Evolutionary conservation across 1,139 yeast species (phyloP).

Genomic region (Yamadazyma dendronema): DNA sequence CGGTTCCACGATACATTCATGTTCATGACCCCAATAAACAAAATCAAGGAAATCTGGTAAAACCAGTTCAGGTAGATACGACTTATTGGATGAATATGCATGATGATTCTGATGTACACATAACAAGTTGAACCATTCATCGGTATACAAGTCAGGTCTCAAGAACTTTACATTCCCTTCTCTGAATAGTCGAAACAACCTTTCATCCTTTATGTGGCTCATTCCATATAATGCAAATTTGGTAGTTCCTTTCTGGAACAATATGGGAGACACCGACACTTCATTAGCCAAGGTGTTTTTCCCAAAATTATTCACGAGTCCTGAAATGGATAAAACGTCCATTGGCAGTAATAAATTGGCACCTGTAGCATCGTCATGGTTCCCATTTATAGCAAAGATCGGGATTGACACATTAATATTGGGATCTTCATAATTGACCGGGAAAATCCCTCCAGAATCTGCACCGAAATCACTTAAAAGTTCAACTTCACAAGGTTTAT

Average conservation of each 20-base stretch:
- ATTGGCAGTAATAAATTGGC: constrained; percentile 82
- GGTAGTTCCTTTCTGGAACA: constrained; percentile 79
- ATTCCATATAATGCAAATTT: constrained; percentile 85
- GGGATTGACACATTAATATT: constrained; percentile 90
- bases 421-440: constrained; percentile 86
- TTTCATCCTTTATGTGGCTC: constrained; percentile 85
- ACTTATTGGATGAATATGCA: constrained; percentile 77
- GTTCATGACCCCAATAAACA: constrained; percentile 97
- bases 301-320: constrained; percentile 88
- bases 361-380: constrained; percentile 97
- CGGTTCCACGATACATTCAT: constrained; percentile 83
- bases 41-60: constrained; percentile 80
- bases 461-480: constrained; percentile 74
- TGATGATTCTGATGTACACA: constrained; percentile 91
- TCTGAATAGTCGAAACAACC: constrained; percentile 78
- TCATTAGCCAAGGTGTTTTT: constrained; percentile 73
- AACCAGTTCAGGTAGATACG: constrained; percentile 80
- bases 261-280: constrained; percentile 72
- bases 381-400: constrained; percentile 89
- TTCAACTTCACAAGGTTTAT: constrained; percentile 84
- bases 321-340: constrained; percentile 79
- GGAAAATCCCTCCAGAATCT: constrained; percentile 58
- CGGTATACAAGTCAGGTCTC: constrained; percentile 59
- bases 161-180: constrained; percentile 78
- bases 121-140: constrained; percentile 80